Percentiles rank a stretch among this genome's conserved stretches.
Evolutionary conservation across 148 eudicot genomes (phyloP).

Genomic region (Polygonum maritimum): DNA sequence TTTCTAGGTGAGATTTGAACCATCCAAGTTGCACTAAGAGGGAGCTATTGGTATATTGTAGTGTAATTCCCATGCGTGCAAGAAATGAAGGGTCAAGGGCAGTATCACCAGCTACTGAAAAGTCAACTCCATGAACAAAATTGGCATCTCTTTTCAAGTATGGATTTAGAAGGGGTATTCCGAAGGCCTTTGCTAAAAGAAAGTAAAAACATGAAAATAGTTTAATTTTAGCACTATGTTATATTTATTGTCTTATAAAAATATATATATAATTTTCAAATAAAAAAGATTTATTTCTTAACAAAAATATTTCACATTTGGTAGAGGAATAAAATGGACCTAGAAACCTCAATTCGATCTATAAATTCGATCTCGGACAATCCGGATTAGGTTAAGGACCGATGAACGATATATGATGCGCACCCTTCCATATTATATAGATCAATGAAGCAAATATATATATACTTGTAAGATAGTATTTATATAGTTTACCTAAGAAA

Average conservation of each 20-base stretch:
- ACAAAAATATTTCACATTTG: no score
- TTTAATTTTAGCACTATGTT: neutral
- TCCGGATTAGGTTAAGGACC: no score
- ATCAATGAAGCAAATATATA: no score
- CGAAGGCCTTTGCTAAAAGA: conserved; percentile 20
- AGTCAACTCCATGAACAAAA: conserved; percentile 31
- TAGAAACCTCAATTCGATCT: no score
- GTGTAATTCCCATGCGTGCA: neutral
- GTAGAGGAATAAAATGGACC: no score
- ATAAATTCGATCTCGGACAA: no score
- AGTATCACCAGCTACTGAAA: conserved; percentile 28
- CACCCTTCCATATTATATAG: no score
- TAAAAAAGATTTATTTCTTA: no score
- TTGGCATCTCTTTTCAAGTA: conserved; percentile 21
- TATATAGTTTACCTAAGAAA: neutral
- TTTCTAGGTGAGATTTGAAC: conserved; percentile 23
- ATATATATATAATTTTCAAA: no score
- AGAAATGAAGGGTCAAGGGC: conserved; percentile 18
- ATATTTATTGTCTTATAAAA: no score
- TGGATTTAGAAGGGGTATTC: conserved; percentile 26
- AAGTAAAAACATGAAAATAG: neutral
- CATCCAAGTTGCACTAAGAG: conserved; percentile 23
- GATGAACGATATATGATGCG: no score
- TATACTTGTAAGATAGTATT: no score
- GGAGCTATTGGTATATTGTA: conserved; percentile 11